Conservation (phyloP, 306 rosid species). For the Aeschynomene evenia region DNA sequence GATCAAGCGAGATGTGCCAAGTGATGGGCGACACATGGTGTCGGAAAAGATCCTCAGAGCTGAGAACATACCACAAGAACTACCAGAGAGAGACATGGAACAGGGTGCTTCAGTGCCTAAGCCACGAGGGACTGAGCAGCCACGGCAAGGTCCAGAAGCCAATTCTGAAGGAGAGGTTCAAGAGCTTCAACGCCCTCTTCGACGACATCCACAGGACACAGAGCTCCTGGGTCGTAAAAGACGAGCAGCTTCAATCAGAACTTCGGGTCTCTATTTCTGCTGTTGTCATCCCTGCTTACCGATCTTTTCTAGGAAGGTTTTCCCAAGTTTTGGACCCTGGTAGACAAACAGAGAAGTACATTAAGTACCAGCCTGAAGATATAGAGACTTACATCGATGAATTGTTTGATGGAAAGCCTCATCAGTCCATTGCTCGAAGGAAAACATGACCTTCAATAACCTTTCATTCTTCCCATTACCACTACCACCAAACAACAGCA, state of each 20-base stretch:
- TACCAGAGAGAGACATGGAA: slow-evolving; percentile 84
- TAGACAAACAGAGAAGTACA: slow-evolving; percentile 77
- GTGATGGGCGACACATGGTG: slow-evolving; percentile 83
- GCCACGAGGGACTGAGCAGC: slow-evolving; percentile 56
- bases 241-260: slow-evolving; percentile 92
- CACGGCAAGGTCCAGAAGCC: slow-evolving; percentile 76
- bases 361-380: slow-evolving; percentile 84
- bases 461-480: background rate
- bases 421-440: slow-evolving; percentile 46
- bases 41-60: slow-evolving; percentile 60
- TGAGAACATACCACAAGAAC: slow-evolving; percentile 70
- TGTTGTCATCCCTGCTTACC: slow-evolving; percentile 79
- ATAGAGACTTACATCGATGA: slow-evolving; percentile 71
- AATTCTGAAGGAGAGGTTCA: slow-evolving; percentile 80
- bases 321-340: slow-evolving; percentile 64
- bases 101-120: slow-evolving; percentile 51
- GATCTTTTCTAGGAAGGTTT: slow-evolving; percentile 71
- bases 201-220: slow-evolving; percentile 90
- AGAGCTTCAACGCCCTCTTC: slow-evolving; percentile 66
- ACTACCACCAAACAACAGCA: background rate
- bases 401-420: slow-evolving; percentile 72
- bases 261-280: slow-evolving; percentile 76
- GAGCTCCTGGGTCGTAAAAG: slow-evolving; percentile 89
- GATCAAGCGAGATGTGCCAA: slow-evolving; percentile 50
- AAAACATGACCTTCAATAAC: slow-evolving; percentile 21